These are phyloP conservation scores for Bipolaris zeicola DNA, from an alignment of 2,329 filamentous ascomycete species.

Conservation along the genomic window DNA sequence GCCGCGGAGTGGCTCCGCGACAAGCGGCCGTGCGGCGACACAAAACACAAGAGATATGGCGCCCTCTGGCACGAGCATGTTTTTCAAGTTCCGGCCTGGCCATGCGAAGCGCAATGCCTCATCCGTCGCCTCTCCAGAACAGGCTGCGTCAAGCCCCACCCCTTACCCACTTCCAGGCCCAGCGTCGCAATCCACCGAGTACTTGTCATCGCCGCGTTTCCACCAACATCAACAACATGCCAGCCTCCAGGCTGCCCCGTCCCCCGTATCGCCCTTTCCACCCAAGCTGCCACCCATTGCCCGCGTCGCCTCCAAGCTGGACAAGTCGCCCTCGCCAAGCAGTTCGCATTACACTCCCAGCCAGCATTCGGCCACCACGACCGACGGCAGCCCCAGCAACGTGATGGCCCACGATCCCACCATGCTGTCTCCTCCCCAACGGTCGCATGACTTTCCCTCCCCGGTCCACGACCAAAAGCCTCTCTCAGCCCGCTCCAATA, in stretches of 20 bases:
- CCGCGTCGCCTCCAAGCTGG: constrained; percentile 45
- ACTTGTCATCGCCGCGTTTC: constrained; percentile 40
- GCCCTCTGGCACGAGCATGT: constrained; percentile 49
- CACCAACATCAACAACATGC: constrained; percentile 27
- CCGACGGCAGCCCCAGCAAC: constrained; percentile 10
- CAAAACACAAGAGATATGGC: constrained; percentile 35
- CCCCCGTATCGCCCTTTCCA: constrained; percentile 47
- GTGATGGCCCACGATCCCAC: constrained; percentile 18
- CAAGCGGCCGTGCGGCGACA: constrained; percentile 22
- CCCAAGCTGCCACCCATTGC: constrained; percentile 49
- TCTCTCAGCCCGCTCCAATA: constrained; percentile 25
- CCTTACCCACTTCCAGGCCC: constrained; percentile 36
- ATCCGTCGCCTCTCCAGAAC: constrained; percentile 42
- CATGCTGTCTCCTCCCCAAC: constrained; percentile 28
- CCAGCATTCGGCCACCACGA: constrained; percentile 16
- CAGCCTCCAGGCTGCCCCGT: constrained; percentile 39
- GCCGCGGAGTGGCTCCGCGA: constrained; percentile 22
- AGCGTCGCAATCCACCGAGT: constrained; percentile 34
- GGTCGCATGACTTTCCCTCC: constrained; percentile 24
- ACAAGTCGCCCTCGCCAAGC: constrained; percentile 23
- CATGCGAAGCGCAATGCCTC: constrained; percentile 49
- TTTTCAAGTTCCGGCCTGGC: constrained; percentile 48
- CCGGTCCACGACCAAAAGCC: constrained; percentile 27
- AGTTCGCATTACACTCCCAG: constrained; percentile 19
- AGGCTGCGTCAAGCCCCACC: constrained; percentile 29